A percentile compares a stretch with the other conserved stretches of the same genome.
Evolutionary conservation across 2,329 filamentous ascomycete species (phyloP).

Genomic region (Myriosclerotinia duriaeana): DNA sequence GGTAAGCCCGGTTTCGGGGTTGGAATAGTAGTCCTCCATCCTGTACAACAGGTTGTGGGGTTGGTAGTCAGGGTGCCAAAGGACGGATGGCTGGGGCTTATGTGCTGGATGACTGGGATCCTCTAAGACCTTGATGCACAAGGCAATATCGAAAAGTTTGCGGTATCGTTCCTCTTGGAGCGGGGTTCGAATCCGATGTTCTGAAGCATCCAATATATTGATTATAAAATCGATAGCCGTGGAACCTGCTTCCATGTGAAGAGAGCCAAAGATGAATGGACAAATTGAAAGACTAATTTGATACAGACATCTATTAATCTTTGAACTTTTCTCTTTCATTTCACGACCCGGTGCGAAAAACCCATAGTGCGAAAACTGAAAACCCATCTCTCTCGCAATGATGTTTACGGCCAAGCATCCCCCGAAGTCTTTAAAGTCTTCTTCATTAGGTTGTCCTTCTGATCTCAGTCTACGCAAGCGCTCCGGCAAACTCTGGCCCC

Average conservation of each 20-base stretch:
- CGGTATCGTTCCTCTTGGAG: not conserved
- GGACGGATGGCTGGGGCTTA: not conserved
- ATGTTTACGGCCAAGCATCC: not conserved
- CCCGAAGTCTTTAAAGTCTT: not conserved
- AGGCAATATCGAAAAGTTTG: not conserved
- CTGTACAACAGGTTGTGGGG: too few species aligned
- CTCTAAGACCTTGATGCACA: not conserved
- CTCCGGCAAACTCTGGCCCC: not conserved
- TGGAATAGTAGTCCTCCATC: too few species aligned
- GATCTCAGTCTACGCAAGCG: not conserved
- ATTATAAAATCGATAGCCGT: conserved; percentile 1
- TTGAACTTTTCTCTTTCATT: not conserved
- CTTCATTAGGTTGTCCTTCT: not conserved
- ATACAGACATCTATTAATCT: not conserved
- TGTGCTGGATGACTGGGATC: not conserved
- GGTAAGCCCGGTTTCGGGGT: too few species aligned
- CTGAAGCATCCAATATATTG: not conserved
- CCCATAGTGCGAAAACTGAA: not conserved
- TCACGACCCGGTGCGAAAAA: not conserved
- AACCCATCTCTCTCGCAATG: not conserved
- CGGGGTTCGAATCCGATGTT: not conserved
- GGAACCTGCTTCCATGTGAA: not conserved
- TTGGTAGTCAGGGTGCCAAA: too few species aligned
- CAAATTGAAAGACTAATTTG: not conserved
- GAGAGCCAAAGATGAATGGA: not conserved